These are phyloP conservation scores for Hypoxylon sp. DNA, from an alignment of 2,329 filamentous ascomycete species.

Conservation along the genomic window DNA sequence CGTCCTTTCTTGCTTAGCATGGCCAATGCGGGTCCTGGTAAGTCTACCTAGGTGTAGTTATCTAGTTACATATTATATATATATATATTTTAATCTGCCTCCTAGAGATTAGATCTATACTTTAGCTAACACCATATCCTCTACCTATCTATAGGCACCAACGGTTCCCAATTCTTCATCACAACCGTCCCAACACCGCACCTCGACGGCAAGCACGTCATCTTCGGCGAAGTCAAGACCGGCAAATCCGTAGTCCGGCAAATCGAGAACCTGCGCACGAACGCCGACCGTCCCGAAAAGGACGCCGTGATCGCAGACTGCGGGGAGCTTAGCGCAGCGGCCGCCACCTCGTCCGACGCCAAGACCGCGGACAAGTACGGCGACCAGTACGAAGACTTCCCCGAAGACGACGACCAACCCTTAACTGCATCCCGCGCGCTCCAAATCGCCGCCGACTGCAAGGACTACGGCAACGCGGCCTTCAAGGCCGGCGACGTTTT, in stretches of 20 bases:
- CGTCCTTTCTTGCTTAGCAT: constrained; percentile 95
- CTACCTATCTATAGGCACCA: constrained; percentile 75
- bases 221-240: constrained; percentile 93
- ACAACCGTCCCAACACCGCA: constrained; percentile 96
- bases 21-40: constrained; percentile 96
- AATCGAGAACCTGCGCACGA: constrained; percentile 86
- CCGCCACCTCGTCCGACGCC: constrained; percentile 75
- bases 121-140: background rate
- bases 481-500: constrained; percentile 84
- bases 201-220: constrained; percentile 95
- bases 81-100: background rate
- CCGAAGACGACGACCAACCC: constrained; percentile 81
- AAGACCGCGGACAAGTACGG: constrained; percentile 84
- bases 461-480: constrained; percentile 91
- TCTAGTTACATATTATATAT: too few relatives aligned
- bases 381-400: constrained; percentile 95
- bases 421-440: constrained; percentile 78
- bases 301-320: constrained; percentile 86
- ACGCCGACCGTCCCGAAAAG: constrained; percentile 81
- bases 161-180: constrained; percentile 98
- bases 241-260: constrained; percentile 93
- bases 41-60: constrained; percentile 50
- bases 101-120: background rate
- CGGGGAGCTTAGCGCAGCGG: constrained; percentile 83
- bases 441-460: constrained; percentile 86